phyloP scores from a whole-genome alignment of 2,329 filamentous ascomycete genomes.

The Trichoderma endophyticum region DNA sequence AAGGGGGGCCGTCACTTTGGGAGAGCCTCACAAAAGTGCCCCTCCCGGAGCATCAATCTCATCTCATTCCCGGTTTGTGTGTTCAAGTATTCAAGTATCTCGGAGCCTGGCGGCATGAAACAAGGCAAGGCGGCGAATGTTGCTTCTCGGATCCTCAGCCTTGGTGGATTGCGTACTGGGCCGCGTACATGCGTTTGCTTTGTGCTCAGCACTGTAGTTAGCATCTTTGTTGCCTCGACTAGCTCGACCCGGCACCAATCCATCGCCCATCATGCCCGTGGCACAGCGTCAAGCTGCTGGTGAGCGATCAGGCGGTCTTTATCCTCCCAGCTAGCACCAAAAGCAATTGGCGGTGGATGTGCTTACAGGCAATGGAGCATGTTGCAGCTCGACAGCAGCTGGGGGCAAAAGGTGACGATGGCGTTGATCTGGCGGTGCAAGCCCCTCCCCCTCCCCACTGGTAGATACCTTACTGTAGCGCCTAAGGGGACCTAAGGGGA shows the following conservation, averaged over 20 bases:
- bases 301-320: slow-evolving; percentile 9
- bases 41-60: not conserved
- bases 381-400: not conserved
- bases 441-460: slow-evolving; percentile 13
- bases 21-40: slow-evolving; percentile 17
- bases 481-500: slow-evolving; percentile 1
- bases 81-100: not conserved
- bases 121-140: not conserved
- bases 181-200: slow-evolving; percentile 8
- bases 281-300: not conserved
- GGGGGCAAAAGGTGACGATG: slow-evolving; percentile 11
- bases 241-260: not conserved
- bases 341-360: not conserved
- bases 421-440: slow-evolving; percentile 19
- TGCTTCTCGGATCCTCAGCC: not conserved
- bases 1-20: not conserved
- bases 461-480: slow-evolving; percentile 13
- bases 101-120: not conserved
- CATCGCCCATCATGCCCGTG: not conserved
- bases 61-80: not conserved
- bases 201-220: not conserved
- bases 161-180: slow-evolving; percentile 15
- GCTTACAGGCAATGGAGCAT: slow-evolving; percentile 1
- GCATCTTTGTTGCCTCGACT: slow-evolving; percentile 9
- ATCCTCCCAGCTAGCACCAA: slow-evolving; percentile 9